Conservation (phyloP, 345 rosid genomes). For the Gossypium ekmanianum region DNA sequence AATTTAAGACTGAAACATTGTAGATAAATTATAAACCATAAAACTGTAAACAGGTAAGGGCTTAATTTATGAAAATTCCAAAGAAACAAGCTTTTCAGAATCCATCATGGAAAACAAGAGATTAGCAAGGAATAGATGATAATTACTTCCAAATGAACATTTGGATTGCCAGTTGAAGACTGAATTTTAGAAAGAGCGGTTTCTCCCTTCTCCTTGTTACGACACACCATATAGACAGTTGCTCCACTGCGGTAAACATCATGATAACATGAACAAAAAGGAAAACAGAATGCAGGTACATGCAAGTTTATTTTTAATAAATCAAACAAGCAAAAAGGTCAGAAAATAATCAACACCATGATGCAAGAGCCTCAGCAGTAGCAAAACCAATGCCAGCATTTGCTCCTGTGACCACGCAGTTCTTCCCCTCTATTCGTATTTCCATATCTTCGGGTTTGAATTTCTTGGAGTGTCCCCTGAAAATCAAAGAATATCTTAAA, state of each 20-base stretch:
- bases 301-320: not conserved
- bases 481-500: slow-evolving; percentile 13
- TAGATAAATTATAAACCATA: not conserved
- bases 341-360: slow-evolving; percentile 47
- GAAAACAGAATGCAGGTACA: not conserved
- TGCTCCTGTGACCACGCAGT: slow-evolving; percentile 90
- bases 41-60: not conserved
- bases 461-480: slow-evolving; percentile 66
- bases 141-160: slow-evolving; percentile 77
- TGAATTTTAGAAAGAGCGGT: slow-evolving; percentile 74
- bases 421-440: slow-evolving; percentile 54
- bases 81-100: not conserved
- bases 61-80: slow-evolving; percentile 1
- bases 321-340: slow-evolving; percentile 8
- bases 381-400: slow-evolving; percentile 93
- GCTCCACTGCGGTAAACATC: slow-evolving; percentile 55
- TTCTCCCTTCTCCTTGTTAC: slow-evolving; percentile 78
- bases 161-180: slow-evolving; percentile 60
- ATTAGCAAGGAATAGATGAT: not conserved
- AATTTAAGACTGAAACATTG: slow-evolving; percentile 6
- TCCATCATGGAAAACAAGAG: not conserved
- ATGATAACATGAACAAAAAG: not conserved
- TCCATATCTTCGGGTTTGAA: slow-evolving; percentile 72
- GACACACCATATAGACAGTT: slow-evolving; percentile 80
- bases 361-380: slow-evolving; percentile 86